phyloP scores from a whole-genome alignment of 352 stramenopile genomes.

The Phytophthora pluvialis region DNA sequence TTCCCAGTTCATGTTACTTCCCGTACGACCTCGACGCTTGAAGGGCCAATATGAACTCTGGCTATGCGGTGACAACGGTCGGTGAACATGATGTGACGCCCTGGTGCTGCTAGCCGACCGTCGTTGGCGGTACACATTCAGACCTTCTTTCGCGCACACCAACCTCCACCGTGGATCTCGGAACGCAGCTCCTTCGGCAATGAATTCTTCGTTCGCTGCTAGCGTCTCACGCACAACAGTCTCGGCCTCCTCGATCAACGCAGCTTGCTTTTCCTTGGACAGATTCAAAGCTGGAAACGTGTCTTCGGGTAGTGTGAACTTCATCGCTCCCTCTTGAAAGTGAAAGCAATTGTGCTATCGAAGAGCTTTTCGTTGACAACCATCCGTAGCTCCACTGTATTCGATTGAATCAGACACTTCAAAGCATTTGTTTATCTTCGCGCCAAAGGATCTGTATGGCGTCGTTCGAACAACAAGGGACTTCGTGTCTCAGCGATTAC shows the following conservation, averaged over 20 bases:
- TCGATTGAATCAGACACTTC: not conserved
- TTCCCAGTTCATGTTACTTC: not conserved
- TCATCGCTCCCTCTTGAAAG: constrained; percentile 30
- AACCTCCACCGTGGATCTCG: constrained; percentile 42
- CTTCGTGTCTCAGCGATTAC: constrained; percentile 1
- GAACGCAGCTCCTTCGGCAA: constrained; percentile 33
- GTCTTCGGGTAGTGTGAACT: constrained; percentile 49
- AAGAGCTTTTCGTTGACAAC: constrained; percentile 1
- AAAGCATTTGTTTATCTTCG: constrained; percentile 18
- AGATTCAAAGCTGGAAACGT: constrained; percentile 40
- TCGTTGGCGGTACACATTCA: constrained; percentile 41
- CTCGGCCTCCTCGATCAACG: constrained; percentile 45
- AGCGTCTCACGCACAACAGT: constrained; percentile 52
- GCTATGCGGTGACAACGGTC: not conserved
- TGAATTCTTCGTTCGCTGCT: constrained; percentile 45
- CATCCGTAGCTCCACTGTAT: not conserved
- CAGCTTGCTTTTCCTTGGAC: constrained; percentile 32
- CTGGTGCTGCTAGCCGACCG: not conserved
- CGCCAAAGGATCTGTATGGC: constrained; percentile 1
- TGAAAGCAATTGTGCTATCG: constrained; percentile 12
- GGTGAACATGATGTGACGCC: not conserved
- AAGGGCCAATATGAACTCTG: constrained; percentile 10
- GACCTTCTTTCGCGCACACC: constrained; percentile 43
- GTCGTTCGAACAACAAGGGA: not conserved
- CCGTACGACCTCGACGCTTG: constrained; percentile 3